Base-by-base conservation (phyloP, 2,329 filamentous ascomycete genomes). In the Aspergillus pseudoviridinutans region DNA sequence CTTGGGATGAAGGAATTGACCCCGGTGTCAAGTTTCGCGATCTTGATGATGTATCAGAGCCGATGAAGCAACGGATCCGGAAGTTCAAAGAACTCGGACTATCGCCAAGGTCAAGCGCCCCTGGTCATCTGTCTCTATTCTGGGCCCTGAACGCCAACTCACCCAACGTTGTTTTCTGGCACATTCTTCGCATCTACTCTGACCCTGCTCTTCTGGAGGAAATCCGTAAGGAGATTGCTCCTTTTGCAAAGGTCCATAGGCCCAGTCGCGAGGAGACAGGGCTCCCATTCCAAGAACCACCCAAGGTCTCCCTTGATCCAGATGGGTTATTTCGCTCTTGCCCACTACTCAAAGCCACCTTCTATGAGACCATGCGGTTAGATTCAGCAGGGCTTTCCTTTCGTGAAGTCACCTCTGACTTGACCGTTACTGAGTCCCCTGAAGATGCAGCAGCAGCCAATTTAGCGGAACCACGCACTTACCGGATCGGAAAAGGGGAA, bases 121-220 rank as follows among this genome's bases (percentile, higher is more conserved):
- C 71, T 3, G 68, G 69, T 47, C 79, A 83, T 55, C 64, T 81
- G n/a, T 75, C 75, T n/a, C 64, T 84, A 7, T 67, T 84, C 25
- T 85, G 82, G 82, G 80, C 80, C 9, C 72, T 81, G 65, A 80
- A 82, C 61, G 79, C 79, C 17, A 83, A 85, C 61, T 75, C 79
- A 4, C 79, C 79, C 52, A 74, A 77, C 3, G 68, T 84, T 54
- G 74, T 79, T n/a, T 82, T 81, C 64, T 83, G 81, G 80, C 76
- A 78, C 59, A 60, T 82, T 8, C 68, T 79, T 27, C 77, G 79
- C 51, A 74, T 83, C 42, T 74, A 78, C 54, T 68, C 75, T 1
- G 74, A 75, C 14, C 69, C 72, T 2, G 65, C 65, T 0, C 71
- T 82, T 14, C 63, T 79, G 20, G 64, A 72, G 14, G 70, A 76